Conservation (phyloP, 2,329 filamentous ascomycete genomes). For the Cercospora sp. region DNA sequence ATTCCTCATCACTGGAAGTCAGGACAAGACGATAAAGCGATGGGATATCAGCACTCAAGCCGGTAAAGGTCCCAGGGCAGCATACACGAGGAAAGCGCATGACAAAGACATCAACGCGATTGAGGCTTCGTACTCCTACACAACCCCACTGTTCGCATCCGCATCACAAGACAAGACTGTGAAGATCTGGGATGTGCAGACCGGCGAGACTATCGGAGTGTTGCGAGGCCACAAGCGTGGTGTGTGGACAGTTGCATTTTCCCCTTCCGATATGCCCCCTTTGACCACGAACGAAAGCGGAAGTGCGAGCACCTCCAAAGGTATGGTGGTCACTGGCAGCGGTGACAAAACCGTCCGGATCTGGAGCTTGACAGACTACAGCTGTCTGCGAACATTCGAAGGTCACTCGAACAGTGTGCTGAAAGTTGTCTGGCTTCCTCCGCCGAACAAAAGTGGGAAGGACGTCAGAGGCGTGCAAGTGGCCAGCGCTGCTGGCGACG, state of each 20-base stretch:
- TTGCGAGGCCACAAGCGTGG: conserved; percentile 89
- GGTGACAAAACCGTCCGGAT: conserved; percentile 96
- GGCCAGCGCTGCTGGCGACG: conserved; percentile 87
- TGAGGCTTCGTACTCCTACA: conserved; percentile 65
- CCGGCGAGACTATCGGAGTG: conserved; percentile 88
- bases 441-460: conserved; percentile 42
- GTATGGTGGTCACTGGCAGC: conserved; percentile 83
- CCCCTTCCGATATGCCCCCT: conserved; percentile 72
- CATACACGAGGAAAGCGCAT: conserved; percentile 91
- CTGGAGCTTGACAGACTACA: conserved; percentile 91
- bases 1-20: conserved; percentile 87
- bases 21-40: conserved; percentile 92
- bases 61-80: conserved; percentile 60
- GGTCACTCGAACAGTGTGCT: conserved; percentile 94
- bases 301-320: conserved; percentile 67
- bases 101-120: conserved; percentile 99
- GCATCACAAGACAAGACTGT: conserved; percentile 95
- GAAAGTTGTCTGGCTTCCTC: conserved; percentile 84
- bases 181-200: conserved; percentile 91
- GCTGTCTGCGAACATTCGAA: conserved; percentile 89
- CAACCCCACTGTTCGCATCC: conserved; percentile 81
- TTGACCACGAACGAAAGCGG: conserved; percentile 68
- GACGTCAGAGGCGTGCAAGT: conserved; percentile 66
- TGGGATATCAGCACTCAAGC: conserved; percentile 67
- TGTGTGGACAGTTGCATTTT: conserved; percentile 93